phyloP scores from a whole-genome alignment of 2,329 filamentous ascomycete genomes.

The Laburnicola sp. region DNA sequence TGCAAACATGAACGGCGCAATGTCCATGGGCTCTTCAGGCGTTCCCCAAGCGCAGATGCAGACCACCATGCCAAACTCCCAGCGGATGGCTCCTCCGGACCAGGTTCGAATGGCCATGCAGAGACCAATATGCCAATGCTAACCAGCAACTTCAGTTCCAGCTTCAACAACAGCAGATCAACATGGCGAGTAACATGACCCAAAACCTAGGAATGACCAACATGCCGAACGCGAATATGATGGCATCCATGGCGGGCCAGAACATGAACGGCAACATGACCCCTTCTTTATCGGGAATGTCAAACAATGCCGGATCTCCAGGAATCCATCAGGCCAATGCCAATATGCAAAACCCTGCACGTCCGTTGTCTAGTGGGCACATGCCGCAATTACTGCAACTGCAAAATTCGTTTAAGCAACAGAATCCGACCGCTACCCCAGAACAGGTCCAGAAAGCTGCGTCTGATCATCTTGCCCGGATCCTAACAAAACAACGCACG shows the following conservation, averaged over 20 bases:
- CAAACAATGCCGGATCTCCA: conserved; percentile 41
- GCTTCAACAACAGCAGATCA: conserved; percentile 45
- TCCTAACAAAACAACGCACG: conserved; percentile 38
- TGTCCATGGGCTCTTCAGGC: conserved; percentile 59
- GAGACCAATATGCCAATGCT: conserved; percentile 34
- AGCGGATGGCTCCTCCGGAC: conserved; percentile 57
- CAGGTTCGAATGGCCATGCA: conserved; percentile 47
- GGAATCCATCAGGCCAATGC: conserved; percentile 36
- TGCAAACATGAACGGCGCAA: conserved; percentile 52
- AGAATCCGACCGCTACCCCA: conserved; percentile 42
- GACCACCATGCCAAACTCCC: conserved; percentile 58
- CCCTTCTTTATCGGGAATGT: conserved; percentile 40
- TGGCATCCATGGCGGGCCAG: conserved; percentile 32
- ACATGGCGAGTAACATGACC: conserved; percentile 40
- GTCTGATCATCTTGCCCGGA: conserved; percentile 39
- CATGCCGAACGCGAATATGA: conserved; percentile 43
- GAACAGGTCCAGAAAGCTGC: conserved; percentile 42
- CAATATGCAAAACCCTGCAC: conserved; percentile 34
- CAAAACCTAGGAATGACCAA: conserved; percentile 38
- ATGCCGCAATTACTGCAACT: conserved; percentile 40
- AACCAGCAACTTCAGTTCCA: conserved; percentile 43
- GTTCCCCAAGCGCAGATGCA: conserved; percentile 73
- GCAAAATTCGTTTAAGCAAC: conserved; percentile 37
- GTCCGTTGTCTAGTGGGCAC: conserved; percentile 37
- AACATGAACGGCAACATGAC: conserved; percentile 42